phyloP scores from a whole-genome alignment of 768 basidiomycete species.

The Amanita pallidorosea region DNA sequence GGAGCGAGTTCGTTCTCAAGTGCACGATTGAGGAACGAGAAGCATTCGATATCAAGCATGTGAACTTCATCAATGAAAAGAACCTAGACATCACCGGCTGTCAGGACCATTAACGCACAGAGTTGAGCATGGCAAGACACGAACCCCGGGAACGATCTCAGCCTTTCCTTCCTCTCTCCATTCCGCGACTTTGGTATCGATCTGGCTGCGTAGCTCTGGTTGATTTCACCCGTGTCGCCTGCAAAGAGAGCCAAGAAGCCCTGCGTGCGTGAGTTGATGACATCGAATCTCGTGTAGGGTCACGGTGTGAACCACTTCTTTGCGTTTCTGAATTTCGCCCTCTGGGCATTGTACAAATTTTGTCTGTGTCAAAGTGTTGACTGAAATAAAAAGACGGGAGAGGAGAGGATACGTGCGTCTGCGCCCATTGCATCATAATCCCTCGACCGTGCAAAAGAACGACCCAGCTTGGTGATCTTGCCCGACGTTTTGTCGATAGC shows the following conservation, averaged over 20 bases:
- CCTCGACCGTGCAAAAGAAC: conserved; percentile 92
- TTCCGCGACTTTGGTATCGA: conserved; percentile 92
- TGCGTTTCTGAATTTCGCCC: conserved; percentile 95
- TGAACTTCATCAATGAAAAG: conserved; percentile 87
- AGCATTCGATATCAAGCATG: conserved; percentile 99
- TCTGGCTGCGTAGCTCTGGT: conserved; percentile 94
- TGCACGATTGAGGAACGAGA: conserved; percentile 96
- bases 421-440: conserved; percentile 99
- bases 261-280: conserved; percentile 97
- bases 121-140: conserved; percentile 16
- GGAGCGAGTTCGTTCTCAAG: conserved; percentile 90
- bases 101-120: not conserved
- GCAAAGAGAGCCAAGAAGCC: conserved; percentile 93
- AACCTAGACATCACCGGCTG: not conserved
- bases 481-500: conserved; percentile 97
- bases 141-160: conserved; percentile 90
- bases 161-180: conserved; percentile 99
- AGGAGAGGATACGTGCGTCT: conserved; percentile 51
- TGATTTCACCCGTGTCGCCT: conserved; percentile 98
- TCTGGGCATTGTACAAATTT: conserved; percentile 98
- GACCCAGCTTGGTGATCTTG: conserved; percentile 90
- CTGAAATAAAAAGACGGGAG: conserved; percentile 1
- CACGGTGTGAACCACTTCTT: conserved; percentile 95
- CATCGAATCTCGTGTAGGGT: conserved; percentile 98
- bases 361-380: conserved; percentile 41